Evolutionary conservation across 352 stramenopile genomes (phyloP), one percentile per base, ranked within the genome.

Genomic region (Globisporangium ultimum): DNA sequence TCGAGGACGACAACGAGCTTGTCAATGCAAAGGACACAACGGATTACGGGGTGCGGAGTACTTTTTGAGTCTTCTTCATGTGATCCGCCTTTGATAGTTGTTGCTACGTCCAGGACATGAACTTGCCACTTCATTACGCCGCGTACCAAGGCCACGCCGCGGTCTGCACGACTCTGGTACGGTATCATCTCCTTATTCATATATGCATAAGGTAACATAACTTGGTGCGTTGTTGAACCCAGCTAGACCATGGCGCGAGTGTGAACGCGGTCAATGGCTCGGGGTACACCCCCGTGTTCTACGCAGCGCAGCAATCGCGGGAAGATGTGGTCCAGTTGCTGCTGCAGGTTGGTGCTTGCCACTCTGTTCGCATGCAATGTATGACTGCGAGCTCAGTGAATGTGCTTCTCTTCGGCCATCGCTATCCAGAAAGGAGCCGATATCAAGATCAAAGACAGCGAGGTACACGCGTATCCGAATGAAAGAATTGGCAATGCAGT

Each of bases 101-200:
- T 50, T 14, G n/a, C 21, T 55, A 5, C 24, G 36, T 54, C 21
- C 49, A 90, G 81, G 71, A 79, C 22, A 41, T 61, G 24, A 91
- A 91, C 56, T 78, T 74, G 0, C 60, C 84, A 28, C 67, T 93
- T n/a, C 84, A 93, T 51, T 93, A 91, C 45, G 78, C 84, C 4
- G 81, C 81, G 17, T 91, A 93, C 58, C 76, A 87, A 62, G 81
- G 81, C 6, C 70, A 88, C 45, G 38, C 34, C 0, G 41, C 60
- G 0, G 53, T 87, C 34, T 89, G 81, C 58, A 13, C 62, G 1
- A 48, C 62, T 12, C 64, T 93, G 40, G 80, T 88, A 64, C 12
- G 66, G 66, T 5, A 12, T 2, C 17, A 17, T 2, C 24, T 34
- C 43, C 5, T 3, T 48, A 17, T 18, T 4, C 46, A 18, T 6